Evolutionary conservation across 345 rosid genomes (phyloP), one percentile per base, ranked within the genome.

Genomic region (Arabidopsis suecica): DNA sequence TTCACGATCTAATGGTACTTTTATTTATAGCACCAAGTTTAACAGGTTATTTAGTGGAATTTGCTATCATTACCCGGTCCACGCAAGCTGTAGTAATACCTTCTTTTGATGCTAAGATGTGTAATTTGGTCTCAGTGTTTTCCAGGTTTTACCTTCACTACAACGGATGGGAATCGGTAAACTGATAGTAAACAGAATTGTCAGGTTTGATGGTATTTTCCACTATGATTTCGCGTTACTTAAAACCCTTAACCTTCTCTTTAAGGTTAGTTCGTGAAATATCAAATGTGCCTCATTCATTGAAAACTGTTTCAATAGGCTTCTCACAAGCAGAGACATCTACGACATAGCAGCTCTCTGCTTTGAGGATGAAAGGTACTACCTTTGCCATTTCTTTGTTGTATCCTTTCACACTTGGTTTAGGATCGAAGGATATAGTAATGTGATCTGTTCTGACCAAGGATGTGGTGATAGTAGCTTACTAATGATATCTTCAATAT

Each of bases 301-400:
- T 0, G 8, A 8, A 62, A 59, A 69, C 78, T 72, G 59, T 53
- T 50, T 59, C 49, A 74, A 67, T 86, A 88, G 96, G 81, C 82
- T 80, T 63, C 88, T 94, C 65, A 86, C 88, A 44, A 77, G 81
- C 67, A 84, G 80, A 81, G 95, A 84, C 38, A 85, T 91, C 59
- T 88, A 89, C 38, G 98, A 90, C 91, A 91, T 90, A 77, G 83
- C 91, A 41, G 92, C 96, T 61, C 93, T 94, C 58, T 91, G 97
- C 86, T 82, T 91, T 7, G 82, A 84, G 45, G 61, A 85, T 14
- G 89, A 91, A 85, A 90, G 97, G 97, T 91, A 72, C 28, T 0
- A 10, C 11, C 25, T 70, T 56, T 56, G 30, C 65, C 40, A 74
- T 40, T 13, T 66, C 22, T 25, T 47, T 16, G 6, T 41, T 64